Conservation (phyloP, 2,329 filamentous ascomycete species). For the Botrytis byssoidea region DNA sequence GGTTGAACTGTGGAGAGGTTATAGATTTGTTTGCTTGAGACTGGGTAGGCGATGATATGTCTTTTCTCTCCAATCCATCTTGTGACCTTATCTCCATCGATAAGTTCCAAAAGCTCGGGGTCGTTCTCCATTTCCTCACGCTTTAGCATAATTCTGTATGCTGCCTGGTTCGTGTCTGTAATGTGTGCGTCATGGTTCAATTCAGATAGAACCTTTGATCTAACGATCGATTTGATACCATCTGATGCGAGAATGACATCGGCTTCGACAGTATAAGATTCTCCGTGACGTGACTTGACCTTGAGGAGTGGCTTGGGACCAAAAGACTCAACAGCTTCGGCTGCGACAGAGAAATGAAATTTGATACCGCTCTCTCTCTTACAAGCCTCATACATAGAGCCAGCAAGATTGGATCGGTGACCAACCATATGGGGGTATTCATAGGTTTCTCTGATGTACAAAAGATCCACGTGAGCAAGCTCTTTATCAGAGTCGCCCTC, state of each 20-base stretch:
- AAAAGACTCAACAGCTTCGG: constrained; percentile 58
- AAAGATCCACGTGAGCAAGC: constrained; percentile 67
- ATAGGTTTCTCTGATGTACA: constrained; percentile 64
- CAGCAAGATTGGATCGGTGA: constrained; percentile 70
- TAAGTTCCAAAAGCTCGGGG: constrained; percentile 55
- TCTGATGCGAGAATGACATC: constrained; percentile 55
- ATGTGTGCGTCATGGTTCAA: constrained; percentile 49
- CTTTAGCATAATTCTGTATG: constrained; percentile 75
- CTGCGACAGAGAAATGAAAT: constrained; percentile 64
- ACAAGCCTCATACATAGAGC: constrained; percentile 69
- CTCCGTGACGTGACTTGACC: constrained; percentile 54
- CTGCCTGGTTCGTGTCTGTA: constrained; percentile 71
- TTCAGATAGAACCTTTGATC: constrained; percentile 53
- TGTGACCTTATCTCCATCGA: constrained; percentile 65
- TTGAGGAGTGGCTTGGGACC: constrained; percentile 59
- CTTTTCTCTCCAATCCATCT: constrained; percentile 74
- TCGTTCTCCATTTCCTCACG: constrained; percentile 66
- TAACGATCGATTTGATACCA: constrained; percentile 54
- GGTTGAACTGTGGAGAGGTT: constrained; percentile 64
- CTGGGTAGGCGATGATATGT: constrained; percentile 77
- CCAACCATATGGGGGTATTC: constrained; percentile 64
- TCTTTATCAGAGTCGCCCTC: constrained; percentile 68
- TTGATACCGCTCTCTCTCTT: constrained; percentile 59
- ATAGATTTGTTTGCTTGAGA: constrained; percentile 64
- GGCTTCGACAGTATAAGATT: constrained; percentile 49